Base-by-base conservation (phyloP, 257 asterid species). In the Salvia splendens region DNA sequence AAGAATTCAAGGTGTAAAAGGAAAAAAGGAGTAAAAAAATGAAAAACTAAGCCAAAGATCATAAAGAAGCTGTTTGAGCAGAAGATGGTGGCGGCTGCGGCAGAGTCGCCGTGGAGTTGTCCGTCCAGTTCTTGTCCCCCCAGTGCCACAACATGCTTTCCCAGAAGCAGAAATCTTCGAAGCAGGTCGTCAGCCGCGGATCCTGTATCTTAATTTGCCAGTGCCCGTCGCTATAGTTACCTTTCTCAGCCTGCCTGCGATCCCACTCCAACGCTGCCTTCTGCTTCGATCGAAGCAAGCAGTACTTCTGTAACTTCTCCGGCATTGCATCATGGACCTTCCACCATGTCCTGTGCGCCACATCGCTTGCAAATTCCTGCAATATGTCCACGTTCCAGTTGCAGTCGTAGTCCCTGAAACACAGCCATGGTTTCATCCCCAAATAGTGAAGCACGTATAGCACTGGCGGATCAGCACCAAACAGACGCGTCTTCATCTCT, bases 101-200 rank as follows among this genome's bases (percentile, higher is more conserved):
- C 64, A 54, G 78, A 3, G 77, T 50, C 12, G 78, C 60, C 16
- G 89, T 88, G 0, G 86, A 80, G 41, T 86, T 88, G 30, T 85
- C 96, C 5, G 97, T 88, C 96, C 93, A 85, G 61, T 91, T 88
- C 43, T 67, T 85, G 9, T 91, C 90, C 4, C 98, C 98, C 98
- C 98, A 91, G 33, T 91, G 96, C 98, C 94, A 82, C 61, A 91
- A 61, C 95, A 91, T 88, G 69, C 98, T 91, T 68, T 91, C 96
- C 98, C 96, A 88, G 75, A 79, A 88, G 79, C 98, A 91, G 59
- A 91, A 86, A 0, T 86, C 83, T 72, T 91, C 98, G 6, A 81
- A 88, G 73, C 98, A 88, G 43, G 70, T 82, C 30, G 65, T 80
- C 54, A 89, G 67, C 5, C 98, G 73, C 4, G 79, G 74, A 43